Evolutionary conservation across 2,329 filamentous ascomycete genomes (phyloP).

Genomic region (Beauveria australis): DNA sequence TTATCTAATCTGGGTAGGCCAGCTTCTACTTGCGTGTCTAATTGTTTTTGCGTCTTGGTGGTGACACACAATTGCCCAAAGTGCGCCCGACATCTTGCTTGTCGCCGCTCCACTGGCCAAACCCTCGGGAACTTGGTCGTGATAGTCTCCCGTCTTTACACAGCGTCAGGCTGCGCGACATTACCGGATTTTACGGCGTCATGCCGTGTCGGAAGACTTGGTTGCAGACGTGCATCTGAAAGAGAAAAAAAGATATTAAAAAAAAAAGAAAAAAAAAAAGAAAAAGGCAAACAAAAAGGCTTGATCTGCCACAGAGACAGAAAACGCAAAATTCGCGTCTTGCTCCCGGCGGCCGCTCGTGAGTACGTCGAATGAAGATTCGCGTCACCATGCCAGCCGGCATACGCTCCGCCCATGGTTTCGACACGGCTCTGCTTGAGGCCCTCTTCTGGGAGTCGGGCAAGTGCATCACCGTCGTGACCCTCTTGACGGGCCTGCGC

Average conservation of each 20-base stretch:
- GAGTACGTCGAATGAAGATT: neutral
- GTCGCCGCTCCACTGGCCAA: neutral
- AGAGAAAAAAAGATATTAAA: neutral
- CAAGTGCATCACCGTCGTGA: neutral
- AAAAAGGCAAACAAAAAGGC: neutral
- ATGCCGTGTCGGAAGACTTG: neutral
- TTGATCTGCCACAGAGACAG: neutral
- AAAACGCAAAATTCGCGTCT: too few relatives aligned
- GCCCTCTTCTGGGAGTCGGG: conserved; percentile 3
- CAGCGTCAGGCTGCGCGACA: neutral
- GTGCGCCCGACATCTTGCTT: neutral
- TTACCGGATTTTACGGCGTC: neutral
- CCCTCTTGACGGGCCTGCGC: neutral
- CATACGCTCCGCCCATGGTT: neutral
- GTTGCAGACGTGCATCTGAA: neutral
- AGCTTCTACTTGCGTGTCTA: neutral
- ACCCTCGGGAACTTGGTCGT: neutral
- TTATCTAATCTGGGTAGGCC: neutral
- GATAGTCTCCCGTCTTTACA: neutral
- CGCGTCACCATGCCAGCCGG: neutral
- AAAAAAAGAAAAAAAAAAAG: neutral
- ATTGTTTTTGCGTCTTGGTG: neutral
- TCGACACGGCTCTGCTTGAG: conserved; percentile 2
- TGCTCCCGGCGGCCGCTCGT: neutral
- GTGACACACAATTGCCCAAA: neutral